phyloP scores from a whole-genome alignment of 208 protist genomes.

The Wallacemonas rigidus region DNA sequence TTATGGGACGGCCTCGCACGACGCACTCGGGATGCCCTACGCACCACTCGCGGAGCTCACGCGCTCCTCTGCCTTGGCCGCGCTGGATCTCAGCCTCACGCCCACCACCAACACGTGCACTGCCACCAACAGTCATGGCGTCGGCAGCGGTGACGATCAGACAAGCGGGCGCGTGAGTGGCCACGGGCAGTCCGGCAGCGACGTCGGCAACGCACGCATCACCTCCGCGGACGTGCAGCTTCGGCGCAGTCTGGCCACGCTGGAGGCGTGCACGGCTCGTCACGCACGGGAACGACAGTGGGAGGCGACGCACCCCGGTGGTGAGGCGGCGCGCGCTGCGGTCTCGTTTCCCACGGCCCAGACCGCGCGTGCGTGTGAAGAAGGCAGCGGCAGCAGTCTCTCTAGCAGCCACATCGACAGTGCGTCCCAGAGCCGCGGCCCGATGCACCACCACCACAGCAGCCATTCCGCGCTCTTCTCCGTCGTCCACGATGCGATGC shows the following conservation, averaged over 20 bases:
- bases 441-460: neutral
- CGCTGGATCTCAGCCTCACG: slow-evolving; percentile 15
- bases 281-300: neutral
- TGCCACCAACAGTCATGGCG: neutral
- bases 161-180: neutral
- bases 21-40: neutral
- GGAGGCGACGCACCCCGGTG: neutral
- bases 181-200: neutral
- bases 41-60: slow-evolving; percentile 7
- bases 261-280: slow-evolving; percentile 4
- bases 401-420: too few relatives aligned
- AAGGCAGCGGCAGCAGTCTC: too few relatives aligned
- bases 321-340: too few relatives aligned
- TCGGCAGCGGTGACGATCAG: neutral
- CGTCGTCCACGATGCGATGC: neutral
- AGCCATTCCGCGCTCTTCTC: slow-evolving; percentile 8
- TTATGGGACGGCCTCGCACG: too few relatives aligned
- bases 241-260: neutral
- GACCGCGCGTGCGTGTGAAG: too few relatives aligned
- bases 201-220: neutral
- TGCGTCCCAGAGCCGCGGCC: too few relatives aligned
- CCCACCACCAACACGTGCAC: slow-evolving; percentile 1
- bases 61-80: neutral
- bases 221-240: neutral
- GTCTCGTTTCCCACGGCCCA: too few relatives aligned